Conservation (phyloP, 148 eudicot genomes). For the Simmondsia chinensis region DNA sequence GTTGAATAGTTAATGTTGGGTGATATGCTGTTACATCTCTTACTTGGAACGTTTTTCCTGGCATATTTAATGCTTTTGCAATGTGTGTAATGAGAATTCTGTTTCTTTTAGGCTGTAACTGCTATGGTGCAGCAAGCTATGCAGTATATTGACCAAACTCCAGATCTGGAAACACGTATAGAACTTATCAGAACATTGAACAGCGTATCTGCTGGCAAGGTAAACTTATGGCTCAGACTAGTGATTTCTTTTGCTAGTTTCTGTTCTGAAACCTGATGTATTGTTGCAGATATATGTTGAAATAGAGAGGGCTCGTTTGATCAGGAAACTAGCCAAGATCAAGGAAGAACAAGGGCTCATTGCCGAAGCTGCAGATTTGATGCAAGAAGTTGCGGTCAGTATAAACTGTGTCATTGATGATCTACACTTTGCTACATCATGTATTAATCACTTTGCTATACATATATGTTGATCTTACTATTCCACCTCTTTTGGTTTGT, state of each 20-base stretch:
- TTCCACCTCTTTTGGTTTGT: slow-evolving; percentile 1
- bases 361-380: slow-evolving; percentile 95
- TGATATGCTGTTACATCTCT: no score
- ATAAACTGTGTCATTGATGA: no score
- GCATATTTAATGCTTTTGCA: background rate
- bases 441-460: background rate
- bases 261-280: background rate
- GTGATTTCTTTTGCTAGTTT: slow-evolving; percentile 1
- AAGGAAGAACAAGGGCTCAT: slow-evolving; percentile 86
- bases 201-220: slow-evolving; percentile 94
- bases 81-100: slow-evolving; percentile 1
- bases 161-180: slow-evolving; percentile 73
- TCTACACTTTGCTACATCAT: background rate
- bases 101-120: slow-evolving; percentile 54
- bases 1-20: no score
- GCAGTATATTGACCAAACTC: slow-evolving; percentile 84
- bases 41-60: background rate
- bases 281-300: slow-evolving; percentile 78
- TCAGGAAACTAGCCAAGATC: slow-evolving; percentile 81
- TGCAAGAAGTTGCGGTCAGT: slow-evolving; percentile 98
- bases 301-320: slow-evolving; percentile 78
- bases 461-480: background rate
- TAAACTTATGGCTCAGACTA: slow-evolving; percentile 9
- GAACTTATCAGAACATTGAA: slow-evolving; percentile 89
- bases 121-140: slow-evolving; percentile 97